Evolutionary conservation across 225 moss, liverwort and hornwort genomes (phyloP).

Genomic region (Asterella californica): DNA sequence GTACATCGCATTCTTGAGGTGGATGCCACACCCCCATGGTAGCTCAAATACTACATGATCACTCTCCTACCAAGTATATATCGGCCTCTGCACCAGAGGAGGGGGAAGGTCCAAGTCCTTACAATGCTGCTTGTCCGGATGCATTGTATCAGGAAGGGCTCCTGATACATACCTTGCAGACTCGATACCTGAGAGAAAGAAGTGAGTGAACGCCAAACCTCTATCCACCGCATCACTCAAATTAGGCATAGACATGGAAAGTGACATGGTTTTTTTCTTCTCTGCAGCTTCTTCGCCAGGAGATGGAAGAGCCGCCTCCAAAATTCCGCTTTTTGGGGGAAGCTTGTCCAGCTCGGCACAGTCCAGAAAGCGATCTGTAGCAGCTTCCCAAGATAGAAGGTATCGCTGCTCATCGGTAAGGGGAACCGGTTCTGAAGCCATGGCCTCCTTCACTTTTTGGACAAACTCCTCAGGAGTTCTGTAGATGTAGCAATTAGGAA

Average conservation of each 20-base stretch:
- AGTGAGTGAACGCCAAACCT: conserved; percentile 60
- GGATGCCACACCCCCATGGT: neutral
- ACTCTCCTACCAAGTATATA: conserved; percentile 78
- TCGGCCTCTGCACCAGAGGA: conserved; percentile 71
- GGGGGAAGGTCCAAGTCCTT: conserved; percentile 86
- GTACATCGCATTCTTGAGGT: neutral
- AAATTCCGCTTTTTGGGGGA: conserved; percentile 33
- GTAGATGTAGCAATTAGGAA: conserved; percentile 89
- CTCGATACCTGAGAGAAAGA: conserved; percentile 67
- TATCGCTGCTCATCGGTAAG: conserved; percentile 76
- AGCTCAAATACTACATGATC: neutral
- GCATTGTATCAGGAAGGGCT: conserved; percentile 53
- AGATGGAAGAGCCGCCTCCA: conserved; percentile 16
- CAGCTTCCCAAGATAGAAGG: conserved; percentile 96
- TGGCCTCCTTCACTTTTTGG: conserved; percentile 82
- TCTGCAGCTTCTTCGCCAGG: conserved; percentile 52
- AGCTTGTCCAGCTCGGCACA: conserved; percentile 69
- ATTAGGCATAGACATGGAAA: conserved; percentile 71
- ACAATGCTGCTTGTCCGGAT: conserved; percentile 71
- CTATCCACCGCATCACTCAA: conserved; percentile 53
- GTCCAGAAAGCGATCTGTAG: conserved; percentile 91
- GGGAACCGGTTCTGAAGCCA: conserved; percentile 91
- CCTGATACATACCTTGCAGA: conserved; percentile 56
- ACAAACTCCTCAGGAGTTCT: conserved; percentile 76
- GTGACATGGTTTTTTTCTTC: conserved; percentile 66